Evolutionary conservation across 305 asterid genomes (phyloP), one percentile per base, ranked within the genome.

Genomic region (Plantago lanceolata): DNA sequence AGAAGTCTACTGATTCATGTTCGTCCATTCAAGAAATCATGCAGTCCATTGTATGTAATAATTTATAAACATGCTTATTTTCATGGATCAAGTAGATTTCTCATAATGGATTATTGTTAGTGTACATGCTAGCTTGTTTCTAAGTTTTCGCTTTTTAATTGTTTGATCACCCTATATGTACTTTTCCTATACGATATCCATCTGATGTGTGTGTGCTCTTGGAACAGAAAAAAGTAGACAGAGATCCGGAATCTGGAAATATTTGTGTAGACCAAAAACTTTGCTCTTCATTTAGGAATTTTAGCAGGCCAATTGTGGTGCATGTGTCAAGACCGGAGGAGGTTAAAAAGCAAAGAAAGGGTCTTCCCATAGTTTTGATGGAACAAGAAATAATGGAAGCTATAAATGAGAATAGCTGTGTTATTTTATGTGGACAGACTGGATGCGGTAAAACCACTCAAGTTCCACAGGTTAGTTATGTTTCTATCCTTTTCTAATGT

Each of bases 311-410:
- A 47, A 76, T 77, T 28, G 85, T 82, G 74, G 89, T 89, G 69
- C 88, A 72, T 45, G 92, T 90, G 45, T 76, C 82, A 54, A 84
- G 99, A 68, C 88, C 99, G 33, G 75, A 78, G 80, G 87, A 78
- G 53, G 91, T 87, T 54, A 92, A 89, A 71, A 70, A 79, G 69
- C 89, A 80, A 68, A 82, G 95, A 76, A 81, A 48, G 68, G 81
- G 78, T 70, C 89, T 93, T 67, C 99, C 96, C 7, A 85, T 89
- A 70, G 87, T 93, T 68, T 85, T 85, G 97, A 87, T 83, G 96
- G 97, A 93, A 85, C 94, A 87, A 76, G 99, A 93, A 78, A 85
- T 89, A 73, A 89, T 89, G 96, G 99, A 93, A 80, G 94, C 95
- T 51, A 80, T 93, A 55, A 82, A 83, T 63, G 83, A 81, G 64